A percentile compares a stretch with the other conserved stretches of the same genome.
phyloP scores from a whole-genome alignment of 768 basidiomycete species.

The Leccinum broughii region DNA sequence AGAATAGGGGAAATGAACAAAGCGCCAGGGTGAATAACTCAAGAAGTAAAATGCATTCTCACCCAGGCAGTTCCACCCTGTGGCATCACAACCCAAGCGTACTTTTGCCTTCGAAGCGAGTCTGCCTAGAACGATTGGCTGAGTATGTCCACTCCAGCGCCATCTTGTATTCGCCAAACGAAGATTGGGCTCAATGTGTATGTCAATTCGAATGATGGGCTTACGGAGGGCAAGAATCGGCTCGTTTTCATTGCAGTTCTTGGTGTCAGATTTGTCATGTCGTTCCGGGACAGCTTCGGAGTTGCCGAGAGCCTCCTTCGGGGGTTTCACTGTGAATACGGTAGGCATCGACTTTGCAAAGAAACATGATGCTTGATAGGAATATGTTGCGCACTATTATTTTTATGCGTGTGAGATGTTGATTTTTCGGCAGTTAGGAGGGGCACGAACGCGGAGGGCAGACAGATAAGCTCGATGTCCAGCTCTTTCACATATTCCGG shows the following conservation, averaged over 20 bases:
- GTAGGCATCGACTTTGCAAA: conserved; percentile 55
- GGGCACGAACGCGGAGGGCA: conserved; percentile 4
- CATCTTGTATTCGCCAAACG: conserved; percentile 51
- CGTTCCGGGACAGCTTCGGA: neutral
- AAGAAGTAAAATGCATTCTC: conserved; percentile 10
- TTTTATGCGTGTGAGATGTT: neutral
- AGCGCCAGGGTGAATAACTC: neutral
- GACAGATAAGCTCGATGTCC: conserved; percentile 39
- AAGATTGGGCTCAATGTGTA: neutral
- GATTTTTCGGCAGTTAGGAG: neutral
- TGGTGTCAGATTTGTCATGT: neutral
- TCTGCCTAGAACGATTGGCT: conserved; percentile 57
- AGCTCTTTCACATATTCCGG: conserved; percentile 35
- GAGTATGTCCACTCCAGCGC: conserved; percentile 80
- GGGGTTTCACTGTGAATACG: conserved; percentile 58
- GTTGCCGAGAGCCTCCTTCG: conserved; percentile 36
- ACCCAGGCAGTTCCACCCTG: conserved; percentile 87
- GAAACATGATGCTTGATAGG: conserved; percentile 61
- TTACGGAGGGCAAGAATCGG: conserved; percentile 67
- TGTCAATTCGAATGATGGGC: conserved; percentile 20
- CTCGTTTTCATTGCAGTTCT: conserved; percentile 32
- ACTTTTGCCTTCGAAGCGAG: conserved; percentile 55
- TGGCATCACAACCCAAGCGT: conserved; percentile 76
- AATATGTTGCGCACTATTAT: conserved; percentile 14
- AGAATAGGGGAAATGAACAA: neutral